Conservation (phyloP, 1,284 basidiomycete genomes). For the Salmacisia buchloeana region DNA sequence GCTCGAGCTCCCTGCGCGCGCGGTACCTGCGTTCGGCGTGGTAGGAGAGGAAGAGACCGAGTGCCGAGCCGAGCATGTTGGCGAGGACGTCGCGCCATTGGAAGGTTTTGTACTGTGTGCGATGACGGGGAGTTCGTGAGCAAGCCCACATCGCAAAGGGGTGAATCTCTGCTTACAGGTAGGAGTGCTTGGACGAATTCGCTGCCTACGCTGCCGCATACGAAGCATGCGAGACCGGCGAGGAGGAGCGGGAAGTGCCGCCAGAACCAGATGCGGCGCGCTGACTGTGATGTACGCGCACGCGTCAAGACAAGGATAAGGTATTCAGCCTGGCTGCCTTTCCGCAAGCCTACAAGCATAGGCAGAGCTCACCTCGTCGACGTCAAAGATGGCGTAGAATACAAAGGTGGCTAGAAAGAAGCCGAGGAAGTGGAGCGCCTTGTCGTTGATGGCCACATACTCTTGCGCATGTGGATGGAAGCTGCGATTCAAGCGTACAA, state of each 20-base stretch:
- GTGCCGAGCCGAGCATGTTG: slow-evolving; percentile 69
- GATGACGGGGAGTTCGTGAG: neutral
- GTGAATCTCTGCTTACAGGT: slow-evolving; percentile 56
- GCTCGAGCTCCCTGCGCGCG: slow-evolving; percentile 26
- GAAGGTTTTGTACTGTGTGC: slow-evolving; percentile 63
- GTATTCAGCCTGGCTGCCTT: neutral
- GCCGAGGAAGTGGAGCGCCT: slow-evolving; percentile 75
- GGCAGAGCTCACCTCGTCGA: slow-evolving; percentile 65
- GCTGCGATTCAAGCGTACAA: neutral
- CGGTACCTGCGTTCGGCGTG: slow-evolving; percentile 32
- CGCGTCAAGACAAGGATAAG: neutral
- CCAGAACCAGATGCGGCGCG: slow-evolving; percentile 69
- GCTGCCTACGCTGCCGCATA: slow-evolving; percentile 68
- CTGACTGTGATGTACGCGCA: slow-evolving; percentile 14
- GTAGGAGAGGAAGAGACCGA: slow-evolving; percentile 60
- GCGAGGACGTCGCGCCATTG: slow-evolving; percentile 72
- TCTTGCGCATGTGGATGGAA: slow-evolving; percentile 40
- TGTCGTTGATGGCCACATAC: slow-evolving; percentile 68
- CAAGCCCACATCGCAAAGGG: neutral
- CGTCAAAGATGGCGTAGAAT: slow-evolving; percentile 80
- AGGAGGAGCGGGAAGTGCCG: slow-evolving; percentile 67
- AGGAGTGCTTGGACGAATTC: slow-evolving; percentile 76
- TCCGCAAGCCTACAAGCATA: neutral
- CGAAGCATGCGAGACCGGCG: slow-evolving; percentile 56
- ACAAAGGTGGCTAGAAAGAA: slow-evolving; percentile 70